Percentiles rank a stretch among this genome's conserved stretches.
Evolutionary conservation across 352 stramenopile species (phyloP).

Genomic region (Aphanomyces astaci): DNA sequence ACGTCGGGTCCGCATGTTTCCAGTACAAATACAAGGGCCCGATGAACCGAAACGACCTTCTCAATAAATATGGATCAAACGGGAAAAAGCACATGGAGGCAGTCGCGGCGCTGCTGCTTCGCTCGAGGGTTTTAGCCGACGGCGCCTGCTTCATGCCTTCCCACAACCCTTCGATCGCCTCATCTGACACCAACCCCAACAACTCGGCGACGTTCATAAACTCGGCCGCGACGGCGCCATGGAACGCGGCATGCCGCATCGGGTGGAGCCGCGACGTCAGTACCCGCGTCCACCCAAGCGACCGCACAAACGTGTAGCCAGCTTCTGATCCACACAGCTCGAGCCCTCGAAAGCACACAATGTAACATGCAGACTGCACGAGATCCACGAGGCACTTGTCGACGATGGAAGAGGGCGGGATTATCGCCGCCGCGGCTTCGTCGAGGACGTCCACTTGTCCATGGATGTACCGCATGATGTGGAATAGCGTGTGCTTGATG

Average conservation of each 20-base stretch:
- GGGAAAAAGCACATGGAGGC: conserved; percentile 89
- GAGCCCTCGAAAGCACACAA: conserved; percentile 94
- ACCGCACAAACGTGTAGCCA: conserved; percentile 73
- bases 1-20: conserved; percentile 81
- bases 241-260: conserved; percentile 65
- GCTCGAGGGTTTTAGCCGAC: conserved; percentile 19
- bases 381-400: conserved; percentile 78
- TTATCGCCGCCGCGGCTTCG: background rate
- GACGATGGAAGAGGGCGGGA: background rate
- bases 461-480: conserved; percentile 91
- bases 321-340: conserved; percentile 66
- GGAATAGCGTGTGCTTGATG: conserved; percentile 88
- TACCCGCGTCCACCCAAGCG: conserved; percentile 70
- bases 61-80: conserved; percentile 95
- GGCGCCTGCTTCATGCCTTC: conserved; percentile 39
- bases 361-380: conserved; percentile 96
- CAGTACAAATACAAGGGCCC: conserved; percentile 92
- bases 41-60: conserved; percentile 89
- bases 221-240: conserved; percentile 69
- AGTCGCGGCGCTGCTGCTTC: background rate
- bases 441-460: conserved; percentile 89
- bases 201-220: conserved; percentile 77
- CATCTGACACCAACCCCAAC: conserved; percentile 64
- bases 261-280: conserved; percentile 36
- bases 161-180: conserved; percentile 66